A percentile compares a stretch with the other conserved stretches of the same genome.
phyloP scores from a whole-genome alignment of 2,329 filamentous ascomycete species.

The Calonectria naviculata region DNA sequence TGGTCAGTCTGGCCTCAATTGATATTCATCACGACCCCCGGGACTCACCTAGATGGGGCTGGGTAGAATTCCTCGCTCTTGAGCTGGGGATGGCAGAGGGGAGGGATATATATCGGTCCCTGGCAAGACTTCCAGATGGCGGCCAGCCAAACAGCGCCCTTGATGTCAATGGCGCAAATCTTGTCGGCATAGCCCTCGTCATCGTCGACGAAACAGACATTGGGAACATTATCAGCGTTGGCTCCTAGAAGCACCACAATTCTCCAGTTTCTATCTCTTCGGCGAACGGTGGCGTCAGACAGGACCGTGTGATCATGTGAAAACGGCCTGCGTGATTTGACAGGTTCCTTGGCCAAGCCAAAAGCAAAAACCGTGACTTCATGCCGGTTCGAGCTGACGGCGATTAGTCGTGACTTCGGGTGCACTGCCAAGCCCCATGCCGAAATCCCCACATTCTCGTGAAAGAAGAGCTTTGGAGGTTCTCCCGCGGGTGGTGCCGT shows the following conservation, averaged over 20 bases:
- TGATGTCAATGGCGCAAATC: slow-evolving; percentile 63
- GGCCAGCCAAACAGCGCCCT: slow-evolving; percentile 60
- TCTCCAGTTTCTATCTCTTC: slow-evolving; percentile 60
- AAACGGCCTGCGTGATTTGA: slow-evolving; percentile 5
- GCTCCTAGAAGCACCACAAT: slow-evolving; percentile 57
- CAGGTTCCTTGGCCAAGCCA: slow-evolving; percentile 44
- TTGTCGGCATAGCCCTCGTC: slow-evolving; percentile 59
- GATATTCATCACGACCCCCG: background rate
- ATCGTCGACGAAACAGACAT: slow-evolving; percentile 62
- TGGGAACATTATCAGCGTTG: slow-evolving; percentile 61
- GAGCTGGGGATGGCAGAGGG: slow-evolving; percentile 28
- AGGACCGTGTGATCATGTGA: slow-evolving; percentile 7
- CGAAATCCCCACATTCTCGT: slow-evolving; percentile 78
- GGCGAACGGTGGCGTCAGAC: slow-evolving; percentile 44
- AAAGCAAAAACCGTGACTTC: slow-evolving; percentile 66
- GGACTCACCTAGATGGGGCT: slow-evolving; percentile 40
- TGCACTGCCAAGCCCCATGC: slow-evolving; percentile 94
- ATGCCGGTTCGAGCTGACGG: slow-evolving; percentile 81
- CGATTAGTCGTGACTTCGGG: slow-evolving; percentile 82
- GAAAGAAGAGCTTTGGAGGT: slow-evolving; percentile 69
- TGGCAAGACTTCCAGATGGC: slow-evolving; percentile 60
- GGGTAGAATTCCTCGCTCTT: slow-evolving; percentile 46
- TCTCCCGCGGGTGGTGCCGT: slow-evolving; percentile 12
- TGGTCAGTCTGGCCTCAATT: slow-evolving; percentile 11
- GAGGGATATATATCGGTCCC: slow-evolving; percentile 41